phyloP scores from a whole-genome alignment of 1,139 yeast genomes.

The Magnusiomyces fungicola region DNA sequence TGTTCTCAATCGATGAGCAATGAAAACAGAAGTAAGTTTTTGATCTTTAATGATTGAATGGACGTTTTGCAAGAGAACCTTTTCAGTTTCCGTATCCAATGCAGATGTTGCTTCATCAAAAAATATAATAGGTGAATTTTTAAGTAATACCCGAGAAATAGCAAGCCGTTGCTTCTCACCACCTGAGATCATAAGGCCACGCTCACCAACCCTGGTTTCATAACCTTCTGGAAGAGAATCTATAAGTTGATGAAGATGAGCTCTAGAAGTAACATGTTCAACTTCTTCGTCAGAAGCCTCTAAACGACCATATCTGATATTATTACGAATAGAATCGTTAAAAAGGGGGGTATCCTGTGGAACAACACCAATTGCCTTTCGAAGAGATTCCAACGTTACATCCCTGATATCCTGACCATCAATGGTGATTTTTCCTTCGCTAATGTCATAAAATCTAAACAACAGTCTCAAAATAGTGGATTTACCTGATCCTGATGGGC shows the following conservation, averaged over 20 bases:
- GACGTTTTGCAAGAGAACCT: constrained; percentile 66
- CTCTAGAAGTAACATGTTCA: constrained; percentile 51
- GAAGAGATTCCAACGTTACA: constrained; percentile 66
- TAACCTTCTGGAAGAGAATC: constrained; percentile 74
- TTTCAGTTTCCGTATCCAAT: constrained; percentile 93
- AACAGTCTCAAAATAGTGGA: constrained; percentile 79
- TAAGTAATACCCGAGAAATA: constrained; percentile 77
- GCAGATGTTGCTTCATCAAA: constrained; percentile 98
- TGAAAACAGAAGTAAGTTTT: constrained; percentile 70
- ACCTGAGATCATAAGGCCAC: constrained; percentile 98
- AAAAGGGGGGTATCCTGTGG: constrained; percentile 97
- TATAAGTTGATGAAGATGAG: constrained; percentile 60
- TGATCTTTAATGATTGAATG: constrained; percentile 51
- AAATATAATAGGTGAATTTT: constrained; percentile 82
- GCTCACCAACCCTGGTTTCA: constrained; percentile 89
- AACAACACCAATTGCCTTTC: constrained; percentile 78
- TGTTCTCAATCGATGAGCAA: constrained; percentile 90
- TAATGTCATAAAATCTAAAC: constrained; percentile 84
- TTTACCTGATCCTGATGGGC: constrained; percentile 94
- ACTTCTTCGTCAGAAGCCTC: constrained; percentile 72
- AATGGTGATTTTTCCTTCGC: constrained; percentile 66
- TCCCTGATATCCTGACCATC: constrained; percentile 86
- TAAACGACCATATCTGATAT: constrained; percentile 79
- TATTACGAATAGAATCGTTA: constrained; percentile 83
- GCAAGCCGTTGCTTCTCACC: constrained; percentile 97